Conservation (phyloP, 75 land plant genomes). For the Pinus tabuliformis region DNA sequence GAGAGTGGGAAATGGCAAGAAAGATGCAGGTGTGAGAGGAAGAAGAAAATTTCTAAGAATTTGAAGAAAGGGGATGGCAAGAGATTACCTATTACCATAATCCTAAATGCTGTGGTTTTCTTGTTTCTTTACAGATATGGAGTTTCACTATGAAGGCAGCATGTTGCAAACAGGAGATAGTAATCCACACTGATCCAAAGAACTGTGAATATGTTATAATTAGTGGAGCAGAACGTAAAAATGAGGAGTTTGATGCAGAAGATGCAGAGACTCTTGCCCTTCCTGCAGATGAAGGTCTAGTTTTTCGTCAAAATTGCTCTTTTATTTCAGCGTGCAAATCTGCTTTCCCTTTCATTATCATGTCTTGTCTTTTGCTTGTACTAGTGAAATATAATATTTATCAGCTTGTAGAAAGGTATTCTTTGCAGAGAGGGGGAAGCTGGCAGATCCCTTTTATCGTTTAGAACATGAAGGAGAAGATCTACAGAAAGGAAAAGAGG, state of each 20-base stretch:
- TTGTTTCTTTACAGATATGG: constrained; percentile 77
- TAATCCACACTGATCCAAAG: constrained; percentile 95
- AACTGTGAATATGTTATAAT: constrained; percentile 89
- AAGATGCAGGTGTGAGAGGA: background rate
- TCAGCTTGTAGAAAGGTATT: constrained; percentile 6
- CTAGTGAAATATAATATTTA: background rate
- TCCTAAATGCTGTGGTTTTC: background rate
- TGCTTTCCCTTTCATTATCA: background rate
- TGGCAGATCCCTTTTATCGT: constrained; percentile 87
- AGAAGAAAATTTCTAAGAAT: background rate
- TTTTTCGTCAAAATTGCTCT: constrained; percentile 4
- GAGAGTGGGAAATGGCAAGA: background rate
- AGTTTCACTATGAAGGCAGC: constrained; percentile 97
- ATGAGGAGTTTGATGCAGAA: constrained; percentile 81
- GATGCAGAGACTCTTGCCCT: constrained; percentile 91
- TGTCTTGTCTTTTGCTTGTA: constrained; percentile 4
- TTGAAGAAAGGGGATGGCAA: background rate
- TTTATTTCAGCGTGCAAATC: constrained; percentile 1
- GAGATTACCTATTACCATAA: background rate
- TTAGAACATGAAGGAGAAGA: constrained; percentile 93
- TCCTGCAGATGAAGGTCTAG: constrained; percentile 79
- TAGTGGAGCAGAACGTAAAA: constrained; percentile 86
- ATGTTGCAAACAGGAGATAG: constrained; percentile 94
- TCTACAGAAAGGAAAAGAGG: constrained; percentile 83
- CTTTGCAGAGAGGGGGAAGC: constrained; percentile 77